Base-by-base conservation (phyloP, 148 eudicot genomes). In the Fagopyrum homotropicum region DNA sequence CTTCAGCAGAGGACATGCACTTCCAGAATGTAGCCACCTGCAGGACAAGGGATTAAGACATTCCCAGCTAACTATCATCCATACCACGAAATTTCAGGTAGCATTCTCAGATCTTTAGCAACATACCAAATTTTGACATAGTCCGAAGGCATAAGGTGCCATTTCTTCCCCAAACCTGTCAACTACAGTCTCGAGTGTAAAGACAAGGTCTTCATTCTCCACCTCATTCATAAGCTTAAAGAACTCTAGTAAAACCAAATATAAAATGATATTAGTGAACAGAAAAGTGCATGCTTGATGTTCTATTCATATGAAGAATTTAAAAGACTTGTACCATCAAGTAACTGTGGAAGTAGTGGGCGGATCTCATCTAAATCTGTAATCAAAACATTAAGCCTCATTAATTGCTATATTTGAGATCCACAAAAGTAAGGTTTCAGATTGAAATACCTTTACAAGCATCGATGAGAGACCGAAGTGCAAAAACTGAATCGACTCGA, bases 141-240 rank as follows among this genome's bases (percentile, higher is more conserved):
- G 81, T 71, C 99, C 99, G 84, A 96, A 87, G 74, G 99, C 98
- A 84, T 90, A 96, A 40, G 99, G 98, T 78, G 98, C 98, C 98
- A 96, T 96, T 88, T 96, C 99, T 84, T 96, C 99, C 72, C 99
- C 99, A 83, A 96, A 96, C 77, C 92, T 96, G 89, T 96, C 99
- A 76, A 96, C 99, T 54, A 96, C 88, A 74, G 98, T 89, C 89
- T 96, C 99, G 75, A 96, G 87, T 15, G 99, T 92, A 82, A 96
- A 96, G 26, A 96, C 99, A 79, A 96, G 97, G 86, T 96, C 99
- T 85, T 96, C 99, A 84, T 96, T 96, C 79, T 96, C 99, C 51
- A 96, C 97, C 85, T 96, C 99, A 72, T 96, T 88, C 98, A 96
- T 96, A 57, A 96, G 93, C 81, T 96, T 96, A 74, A 96, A 96